Percentiles rank a stretch among this genome's conserved stretches.
phyloP scores from a whole-genome alignment of 192 early-diverging fungal species.

The Umbelopsis ramanniana region DNA sequence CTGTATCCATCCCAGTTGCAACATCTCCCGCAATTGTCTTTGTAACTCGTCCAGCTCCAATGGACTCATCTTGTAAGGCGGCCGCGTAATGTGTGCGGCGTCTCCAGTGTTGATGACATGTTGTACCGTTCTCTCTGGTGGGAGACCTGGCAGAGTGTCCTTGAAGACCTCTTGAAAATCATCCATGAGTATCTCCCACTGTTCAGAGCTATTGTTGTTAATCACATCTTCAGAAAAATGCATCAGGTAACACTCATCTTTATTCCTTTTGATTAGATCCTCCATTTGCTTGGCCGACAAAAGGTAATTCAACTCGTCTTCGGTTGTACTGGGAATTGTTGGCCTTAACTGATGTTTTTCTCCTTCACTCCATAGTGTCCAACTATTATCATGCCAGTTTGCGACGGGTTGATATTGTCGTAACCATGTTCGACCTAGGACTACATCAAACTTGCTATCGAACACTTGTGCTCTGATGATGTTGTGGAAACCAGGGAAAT shows the following conservation, averaged over 20 bases:
- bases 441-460: too few relatives aligned
- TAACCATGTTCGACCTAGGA: too few relatives aligned
- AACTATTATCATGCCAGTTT: too few relatives aligned
- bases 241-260: background rate
- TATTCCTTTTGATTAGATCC: background rate
- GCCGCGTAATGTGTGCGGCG: background rate
- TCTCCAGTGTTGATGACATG: slow-evolving; percentile 22
- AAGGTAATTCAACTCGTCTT: background rate
- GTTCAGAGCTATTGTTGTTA: background rate
- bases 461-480: too few relatives aligned
- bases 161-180: slow-evolving; percentile 8
- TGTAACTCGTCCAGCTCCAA: slow-evolving; percentile 37
- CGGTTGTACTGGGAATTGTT: too few relatives aligned
- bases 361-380: too few relatives aligned
- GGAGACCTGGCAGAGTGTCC: slow-evolving; percentile 6
- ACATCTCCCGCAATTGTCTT: slow-evolving; percentile 29
- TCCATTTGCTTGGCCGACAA: slow-evolving; percentile 14
- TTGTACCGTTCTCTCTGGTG: background rate
- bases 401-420: too few relatives aligned
- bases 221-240: background rate
- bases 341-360: too few relatives aligned
- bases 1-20: too few relatives aligned
- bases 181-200: slow-evolving; percentile 1
- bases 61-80: slow-evolving; percentile 21
- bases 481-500: too few relatives aligned